phyloP scores from a whole-genome alignment of 2,329 filamentous ascomycete genomes.

The Periglandula ipomoeae region DNA sequence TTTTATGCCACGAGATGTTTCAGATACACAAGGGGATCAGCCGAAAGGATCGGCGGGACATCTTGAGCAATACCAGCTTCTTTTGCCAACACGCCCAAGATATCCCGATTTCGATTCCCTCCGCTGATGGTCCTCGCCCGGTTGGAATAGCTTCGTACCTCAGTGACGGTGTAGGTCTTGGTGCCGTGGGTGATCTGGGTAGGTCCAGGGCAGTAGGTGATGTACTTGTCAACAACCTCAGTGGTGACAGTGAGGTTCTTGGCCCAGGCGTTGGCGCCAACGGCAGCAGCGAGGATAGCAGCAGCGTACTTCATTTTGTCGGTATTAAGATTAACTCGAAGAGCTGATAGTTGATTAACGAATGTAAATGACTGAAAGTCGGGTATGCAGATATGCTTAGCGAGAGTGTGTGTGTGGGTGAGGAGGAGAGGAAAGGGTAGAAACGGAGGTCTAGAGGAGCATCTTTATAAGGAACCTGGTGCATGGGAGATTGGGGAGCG shows the following conservation, averaged over 20 bases:
- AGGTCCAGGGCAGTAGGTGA: slow-evolving; percentile 63
- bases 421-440: slow-evolving; percentile 26
- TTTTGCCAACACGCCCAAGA: too few species aligned
- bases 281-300: slow-evolving; percentile 43
- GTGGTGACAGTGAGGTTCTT: slow-evolving; percentile 49
- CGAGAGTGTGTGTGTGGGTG: slow-evolving; percentile 41
- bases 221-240: slow-evolving; percentile 55
- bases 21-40: neutral
- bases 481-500: slow-evolving; percentile 10
- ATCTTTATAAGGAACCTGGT: slow-evolving; percentile 37
- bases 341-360: slow-evolving; percentile 31
- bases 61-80: too few species aligned
- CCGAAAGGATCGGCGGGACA: neutral
- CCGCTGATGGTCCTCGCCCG: neutral
- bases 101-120: too few species aligned
- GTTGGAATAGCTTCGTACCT: slow-evolving; percentile 31
- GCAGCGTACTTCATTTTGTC: slow-evolving; percentile 58
- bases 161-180: slow-evolving; percentile 61
- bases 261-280: slow-evolving; percentile 11
- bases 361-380: slow-evolving; percentile 52
- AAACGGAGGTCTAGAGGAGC: slow-evolving; percentile 27
- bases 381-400: slow-evolving; percentile 31
- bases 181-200: slow-evolving; percentile 55
- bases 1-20: neutral
- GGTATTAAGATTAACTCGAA: slow-evolving; percentile 34